phyloP scores from a whole-genome alignment of 768 basidiomycete genomes.

The Boletus vermiculosoides region DNA sequence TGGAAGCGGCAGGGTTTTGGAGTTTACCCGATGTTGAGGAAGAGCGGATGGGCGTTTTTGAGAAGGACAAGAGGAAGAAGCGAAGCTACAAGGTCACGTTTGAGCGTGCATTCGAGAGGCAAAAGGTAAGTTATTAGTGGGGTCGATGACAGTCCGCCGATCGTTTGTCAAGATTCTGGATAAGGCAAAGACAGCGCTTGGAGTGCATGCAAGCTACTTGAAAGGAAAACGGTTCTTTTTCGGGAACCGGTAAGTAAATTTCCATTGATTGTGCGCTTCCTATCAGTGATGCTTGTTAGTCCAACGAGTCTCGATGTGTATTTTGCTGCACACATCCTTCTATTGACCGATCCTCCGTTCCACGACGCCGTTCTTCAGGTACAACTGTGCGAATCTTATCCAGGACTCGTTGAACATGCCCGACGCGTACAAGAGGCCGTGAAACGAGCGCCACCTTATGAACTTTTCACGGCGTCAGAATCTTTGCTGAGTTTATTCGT shows the following conservation, averaged over 20 bases:
- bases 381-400: constrained; percentile 55
- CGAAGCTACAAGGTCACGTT: constrained; percentile 39
- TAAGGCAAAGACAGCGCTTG: constrained; percentile 55
- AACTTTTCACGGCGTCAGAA: constrained; percentile 17
- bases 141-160: constrained; percentile 2
- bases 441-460: constrained; percentile 41
- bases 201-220: constrained; percentile 53
- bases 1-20: constrained; percentile 70
- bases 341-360: constrained; percentile 57
- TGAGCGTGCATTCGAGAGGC: constrained; percentile 58
- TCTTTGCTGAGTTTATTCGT: constrained; percentile 39
- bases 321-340: constrained; percentile 66
- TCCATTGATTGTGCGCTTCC: neutral
- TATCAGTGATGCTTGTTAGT: constrained; percentile 34
- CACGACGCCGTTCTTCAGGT: constrained; percentile 58
- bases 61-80: constrained; percentile 32
- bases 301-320: constrained; percentile 62
- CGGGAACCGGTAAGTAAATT: constrained; percentile 42
- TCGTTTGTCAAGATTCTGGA: constrained; percentile 50
- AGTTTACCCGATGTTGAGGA: constrained; percentile 38
- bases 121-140: constrained; percentile 43
- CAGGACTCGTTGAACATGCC: constrained; percentile 58
- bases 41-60: constrained; percentile 39
- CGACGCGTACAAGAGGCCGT: constrained; percentile 41
- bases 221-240: constrained; percentile 49